Conservation (phyloP, 164 flowering plant species). For the Umbilicus rupestris region DNA sequence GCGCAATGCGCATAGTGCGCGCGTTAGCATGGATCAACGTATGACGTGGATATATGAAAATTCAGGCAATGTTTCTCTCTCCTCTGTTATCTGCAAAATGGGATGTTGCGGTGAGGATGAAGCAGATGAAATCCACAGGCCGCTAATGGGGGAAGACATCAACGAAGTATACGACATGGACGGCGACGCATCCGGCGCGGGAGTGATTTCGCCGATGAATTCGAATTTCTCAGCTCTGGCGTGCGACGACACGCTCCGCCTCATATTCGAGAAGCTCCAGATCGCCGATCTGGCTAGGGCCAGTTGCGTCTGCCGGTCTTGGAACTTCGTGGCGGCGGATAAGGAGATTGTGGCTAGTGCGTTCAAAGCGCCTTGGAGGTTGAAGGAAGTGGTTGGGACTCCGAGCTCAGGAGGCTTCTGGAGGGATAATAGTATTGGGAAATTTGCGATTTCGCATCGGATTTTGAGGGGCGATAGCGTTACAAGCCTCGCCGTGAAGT, state of each 20-base stretch:
- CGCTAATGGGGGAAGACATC: no score
- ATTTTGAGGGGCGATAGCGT: conserved; percentile 46
- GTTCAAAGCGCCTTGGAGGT: conserved; percentile 65
- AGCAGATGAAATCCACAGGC: conserved; percentile 14
- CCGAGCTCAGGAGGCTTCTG: conserved; percentile 74
- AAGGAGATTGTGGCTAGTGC: conserved; percentile 40
- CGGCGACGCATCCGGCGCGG: conserved; percentile 8
- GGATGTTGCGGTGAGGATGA: conserved; percentile 19
- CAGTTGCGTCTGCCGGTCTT: conserved; percentile 66
- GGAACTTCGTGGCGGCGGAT: conserved; percentile 63
- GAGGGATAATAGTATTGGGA: conserved; percentile 58
- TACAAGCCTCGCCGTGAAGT: conserved; percentile 84
- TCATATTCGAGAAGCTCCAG: conserved; percentile 51
- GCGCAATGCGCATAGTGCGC: no score
- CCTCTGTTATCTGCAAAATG: conserved; percentile 18
- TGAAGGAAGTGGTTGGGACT: conserved; percentile 60
- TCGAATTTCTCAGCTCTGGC: conserved; percentile 53
- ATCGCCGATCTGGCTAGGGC: conserved; percentile 71
- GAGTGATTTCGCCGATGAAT: conserved; percentile 60
- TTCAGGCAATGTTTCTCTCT: no score
- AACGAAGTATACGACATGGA: not conserved
- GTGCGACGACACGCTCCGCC: conserved; percentile 54
- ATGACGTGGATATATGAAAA: no score
- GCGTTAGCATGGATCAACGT: no score
- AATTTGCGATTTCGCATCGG: conserved; percentile 81